Conservation (phyloP, 495 filamentous ascomycete genomes). For the Diplogelasinospora grovesii region DNA sequence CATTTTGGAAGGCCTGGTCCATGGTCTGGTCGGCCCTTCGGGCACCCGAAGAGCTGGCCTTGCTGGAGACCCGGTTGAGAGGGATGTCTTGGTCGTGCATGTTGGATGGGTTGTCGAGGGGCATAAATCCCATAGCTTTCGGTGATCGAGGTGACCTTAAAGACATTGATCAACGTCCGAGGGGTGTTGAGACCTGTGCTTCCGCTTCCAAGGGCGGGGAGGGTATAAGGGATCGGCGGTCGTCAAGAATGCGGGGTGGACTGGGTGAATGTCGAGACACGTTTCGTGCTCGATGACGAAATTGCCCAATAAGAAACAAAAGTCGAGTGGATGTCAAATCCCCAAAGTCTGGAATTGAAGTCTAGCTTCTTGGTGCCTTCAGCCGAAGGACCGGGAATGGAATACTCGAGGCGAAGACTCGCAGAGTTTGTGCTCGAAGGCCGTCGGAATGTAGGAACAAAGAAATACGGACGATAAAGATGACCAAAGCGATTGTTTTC, state of each 20-base stretch:
- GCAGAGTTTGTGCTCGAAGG: not conserved
- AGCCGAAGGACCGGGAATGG: not conserved
- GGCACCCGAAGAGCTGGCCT: slow-evolving; percentile 42
- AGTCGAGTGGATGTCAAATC: slow-evolving; percentile 1
- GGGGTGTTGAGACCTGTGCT: not conserved
- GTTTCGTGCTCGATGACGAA: not conserved
- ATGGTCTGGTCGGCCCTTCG: slow-evolving; percentile 39
- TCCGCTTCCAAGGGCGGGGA: not conserved
- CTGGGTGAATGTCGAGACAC: not conserved
- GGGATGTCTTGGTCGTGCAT: slow-evolving; percentile 45
- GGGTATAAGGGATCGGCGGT: not conserved
- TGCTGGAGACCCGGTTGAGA: slow-evolving; percentile 43
- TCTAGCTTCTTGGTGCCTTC: not conserved
- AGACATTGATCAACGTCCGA: slow-evolving; percentile 17
- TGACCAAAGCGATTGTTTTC: not conserved
- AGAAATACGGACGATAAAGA: not conserved
- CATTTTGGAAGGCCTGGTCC: slow-evolving; percentile 29
- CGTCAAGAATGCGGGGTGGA: slow-evolving; percentile 1
- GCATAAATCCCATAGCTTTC: slow-evolving; percentile 23
- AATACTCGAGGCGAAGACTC: not conserved
- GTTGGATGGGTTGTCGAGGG: slow-evolving; percentile 24
- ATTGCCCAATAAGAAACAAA: not conserved
- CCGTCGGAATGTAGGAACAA: not conserved
- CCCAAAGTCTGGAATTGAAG: not conserved
- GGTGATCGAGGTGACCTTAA: slow-evolving; percentile 24